Percentiles rank a stretch among this genome's conserved stretches.
Conservation (phyloP, 768 basidiomycete genomes). For the Leccinum broughii region DNA sequence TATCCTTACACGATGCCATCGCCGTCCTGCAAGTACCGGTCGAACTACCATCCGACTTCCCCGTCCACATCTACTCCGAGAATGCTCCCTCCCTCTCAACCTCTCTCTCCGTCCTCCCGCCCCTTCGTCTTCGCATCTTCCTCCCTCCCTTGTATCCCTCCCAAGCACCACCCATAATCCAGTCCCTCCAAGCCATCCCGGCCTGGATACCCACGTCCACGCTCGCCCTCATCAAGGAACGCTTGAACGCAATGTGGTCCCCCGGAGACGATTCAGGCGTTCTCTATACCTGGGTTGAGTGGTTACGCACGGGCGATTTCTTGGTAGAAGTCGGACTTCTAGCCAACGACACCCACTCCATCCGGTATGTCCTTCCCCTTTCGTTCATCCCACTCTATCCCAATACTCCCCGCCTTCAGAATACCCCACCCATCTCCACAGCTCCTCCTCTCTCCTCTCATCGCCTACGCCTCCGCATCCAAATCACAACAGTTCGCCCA, state of each 20-base stretch:
- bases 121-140: constrained; percentile 55
- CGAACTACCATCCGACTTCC: constrained; percentile 49
- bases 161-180: constrained; percentile 50
- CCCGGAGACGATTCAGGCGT: constrained; percentile 49
- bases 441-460: constrained; percentile 49
- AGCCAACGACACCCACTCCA: constrained; percentile 33
- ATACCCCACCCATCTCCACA: constrained; percentile 59
- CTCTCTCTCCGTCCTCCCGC: constrained; percentile 58
- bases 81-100: background rate
- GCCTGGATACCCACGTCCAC: constrained; percentile 52
- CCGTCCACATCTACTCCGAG: constrained; percentile 35
- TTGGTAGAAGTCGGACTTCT: constrained; percentile 45
- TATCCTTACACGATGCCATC: constrained; percentile 42
- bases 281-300: constrained; percentile 73
- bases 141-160: constrained; percentile 60
- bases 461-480: constrained; percentile 47
- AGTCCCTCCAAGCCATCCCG: constrained; percentile 54
- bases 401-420: constrained; percentile 6
- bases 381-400: constrained; percentile 13
- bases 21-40: constrained; percentile 57
- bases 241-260: constrained; percentile 57
- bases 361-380: constrained; percentile 36
- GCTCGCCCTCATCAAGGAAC: constrained; percentile 36
- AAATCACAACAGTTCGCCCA: constrained; percentile 57
- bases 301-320: constrained; percentile 67